Percentiles rank a stretch among this genome's conserved stretches.
Conservation (phyloP, 2,329 filamentous ascomycete genomes). For the Diaporthe sp. region DNA sequence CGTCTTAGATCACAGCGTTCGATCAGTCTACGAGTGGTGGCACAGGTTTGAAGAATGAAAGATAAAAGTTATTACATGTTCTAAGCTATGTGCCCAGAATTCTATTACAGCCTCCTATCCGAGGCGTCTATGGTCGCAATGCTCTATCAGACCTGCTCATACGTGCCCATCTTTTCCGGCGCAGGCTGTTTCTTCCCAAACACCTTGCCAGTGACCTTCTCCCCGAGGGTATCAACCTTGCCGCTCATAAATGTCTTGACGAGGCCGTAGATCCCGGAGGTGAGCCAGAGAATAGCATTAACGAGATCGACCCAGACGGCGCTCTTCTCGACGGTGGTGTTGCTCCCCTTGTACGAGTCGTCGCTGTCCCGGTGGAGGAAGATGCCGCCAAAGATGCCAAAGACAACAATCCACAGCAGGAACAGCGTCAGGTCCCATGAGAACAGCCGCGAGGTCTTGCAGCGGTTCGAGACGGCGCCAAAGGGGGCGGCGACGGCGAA, state of each 20-base stretch:
- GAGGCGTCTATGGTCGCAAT: not conserved
- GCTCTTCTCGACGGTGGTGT: conserved; percentile 68
- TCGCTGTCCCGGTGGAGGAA: conserved; percentile 71
- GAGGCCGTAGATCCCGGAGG: conserved; percentile 54
- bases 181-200: conserved; percentile 37
- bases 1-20: not conserved
- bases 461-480: conserved; percentile 45
- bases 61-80: not conserved
- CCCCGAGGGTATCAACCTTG: conserved; percentile 51
- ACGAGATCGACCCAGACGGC: conserved; percentile 79
- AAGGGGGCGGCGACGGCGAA: conserved; percentile 52
- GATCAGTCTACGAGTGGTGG: not conserved
- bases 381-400: conserved; percentile 78
- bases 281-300: conserved; percentile 74
- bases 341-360: conserved; percentile 57
- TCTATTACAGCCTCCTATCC: not conserved
- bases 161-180: conserved; percentile 14
- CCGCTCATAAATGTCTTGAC: conserved; percentile 54
- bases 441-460: conserved; percentile 56
- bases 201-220: conserved; percentile 51
- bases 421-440: conserved; percentile 56
- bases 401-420: conserved; percentile 71
- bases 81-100: not conserved
- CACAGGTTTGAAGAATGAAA: not conserved
- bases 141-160: conserved; percentile 6